These are phyloP conservation scores for Tolypocladium pustulatum DNA, from an alignment of 2,329 filamentous ascomycete genomes.

Conservation along the genomic window DNA sequence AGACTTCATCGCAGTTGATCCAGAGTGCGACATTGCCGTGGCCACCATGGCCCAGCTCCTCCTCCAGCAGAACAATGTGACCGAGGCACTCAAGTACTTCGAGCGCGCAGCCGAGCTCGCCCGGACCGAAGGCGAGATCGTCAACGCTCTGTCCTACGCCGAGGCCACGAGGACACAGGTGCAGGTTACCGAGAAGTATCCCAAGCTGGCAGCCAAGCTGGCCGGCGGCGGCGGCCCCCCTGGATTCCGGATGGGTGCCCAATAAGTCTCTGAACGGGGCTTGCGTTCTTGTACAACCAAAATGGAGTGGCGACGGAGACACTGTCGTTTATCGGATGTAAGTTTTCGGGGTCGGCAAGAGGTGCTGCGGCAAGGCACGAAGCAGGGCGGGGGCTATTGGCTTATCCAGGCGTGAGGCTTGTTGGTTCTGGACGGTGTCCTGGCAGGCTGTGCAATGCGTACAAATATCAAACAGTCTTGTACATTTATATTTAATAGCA, in stretches of 20 bases:
- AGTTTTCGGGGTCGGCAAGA: background rate
- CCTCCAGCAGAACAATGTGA: constrained; percentile 94
- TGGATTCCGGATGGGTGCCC: constrained; percentile 25
- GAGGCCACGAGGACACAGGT: constrained; percentile 95
- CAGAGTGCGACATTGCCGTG: constrained; percentile 96
- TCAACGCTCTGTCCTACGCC: constrained; percentile 93
- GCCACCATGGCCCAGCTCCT: constrained; percentile 97
- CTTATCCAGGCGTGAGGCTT: background rate
- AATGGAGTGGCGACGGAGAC: background rate
- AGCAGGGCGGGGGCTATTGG: background rate
- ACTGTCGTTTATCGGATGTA: background rate
- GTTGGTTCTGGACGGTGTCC: background rate
- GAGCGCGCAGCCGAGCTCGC: constrained; percentile 92
- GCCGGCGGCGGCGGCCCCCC: constrained; percentile 23
- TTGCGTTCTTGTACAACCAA: background rate
- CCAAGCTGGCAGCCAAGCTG: constrained; percentile 64
- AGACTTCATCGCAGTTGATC: constrained; percentile 58
- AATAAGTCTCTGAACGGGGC: constrained; percentile 8
- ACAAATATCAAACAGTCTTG: constrained; percentile 1
- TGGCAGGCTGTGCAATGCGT: background rate
- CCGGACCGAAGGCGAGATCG: constrained; percentile 86
- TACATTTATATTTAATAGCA: constrained; percentile 8
- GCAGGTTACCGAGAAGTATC: constrained; percentile 81
- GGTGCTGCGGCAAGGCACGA: background rate
- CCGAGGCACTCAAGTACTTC: constrained; percentile 91